Evolutionary conservation across 1,284 basidiomycete genomes (phyloP).

Genomic region (Golubevia pallescens): DNA sequence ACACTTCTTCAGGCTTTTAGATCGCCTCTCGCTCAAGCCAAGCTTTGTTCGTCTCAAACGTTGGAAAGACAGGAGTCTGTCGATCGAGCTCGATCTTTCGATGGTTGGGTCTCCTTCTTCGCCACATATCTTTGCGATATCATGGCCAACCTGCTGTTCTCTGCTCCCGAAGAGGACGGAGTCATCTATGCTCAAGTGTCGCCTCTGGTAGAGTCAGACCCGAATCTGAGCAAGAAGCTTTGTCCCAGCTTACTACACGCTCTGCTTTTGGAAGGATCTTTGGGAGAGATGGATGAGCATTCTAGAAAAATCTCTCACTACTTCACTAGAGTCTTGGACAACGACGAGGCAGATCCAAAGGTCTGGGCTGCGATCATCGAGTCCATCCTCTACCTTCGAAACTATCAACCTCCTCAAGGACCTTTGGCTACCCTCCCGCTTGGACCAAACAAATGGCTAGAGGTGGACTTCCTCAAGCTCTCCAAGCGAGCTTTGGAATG

Average conservation of each 20-base stretch:
- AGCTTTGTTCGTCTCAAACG: not conserved
- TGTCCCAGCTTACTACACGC: slow-evolving; percentile 79
- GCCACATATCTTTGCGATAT: slow-evolving; percentile 72
- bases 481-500: slow-evolving; percentile 77
- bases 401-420: slow-evolving; percentile 68
- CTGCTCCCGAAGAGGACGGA: slow-evolving; percentile 62
- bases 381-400: slow-evolving; percentile 80
- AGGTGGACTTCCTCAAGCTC: slow-evolving; percentile 77
- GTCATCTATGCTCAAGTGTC: slow-evolving; percentile 75
- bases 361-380: slow-evolving; percentile 76
- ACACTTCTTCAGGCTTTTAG: slow-evolving; percentile 67
- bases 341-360: slow-evolving; percentile 66
- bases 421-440: slow-evolving; percentile 68
- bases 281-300: not conserved
- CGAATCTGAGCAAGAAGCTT: slow-evolving; percentile 72
- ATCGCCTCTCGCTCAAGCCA: not conserved
- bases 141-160: slow-evolving; percentile 64
- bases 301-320: slow-evolving; percentile 15
- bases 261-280: slow-evolving; percentile 67
- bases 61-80: slow-evolving; percentile 22
- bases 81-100: slow-evolving; percentile 67
- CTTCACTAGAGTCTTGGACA: slow-evolving; percentile 67
- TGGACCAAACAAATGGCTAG: slow-evolving; percentile 80
- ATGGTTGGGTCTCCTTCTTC: slow-evolving; percentile 74
- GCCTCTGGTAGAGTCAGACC: slow-evolving; percentile 70